Evolutionary conservation across 176 grass and related monocot species (phyloP).

Genomic region (Carex cristatella): DNA sequence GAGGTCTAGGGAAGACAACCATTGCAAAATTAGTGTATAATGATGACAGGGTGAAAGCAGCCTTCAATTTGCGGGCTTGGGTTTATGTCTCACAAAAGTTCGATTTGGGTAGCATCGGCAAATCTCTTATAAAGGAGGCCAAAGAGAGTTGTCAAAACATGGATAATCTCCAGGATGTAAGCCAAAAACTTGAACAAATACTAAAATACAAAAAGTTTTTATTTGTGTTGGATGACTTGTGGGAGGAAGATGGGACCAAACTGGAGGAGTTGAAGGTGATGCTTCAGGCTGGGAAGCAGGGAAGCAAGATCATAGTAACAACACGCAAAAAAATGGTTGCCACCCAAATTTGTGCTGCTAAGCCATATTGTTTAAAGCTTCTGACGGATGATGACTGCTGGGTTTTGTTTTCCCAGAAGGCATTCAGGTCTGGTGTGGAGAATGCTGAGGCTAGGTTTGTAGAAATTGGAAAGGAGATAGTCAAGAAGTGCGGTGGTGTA

Average conservation of each 20-base stretch:
- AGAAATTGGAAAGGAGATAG: constrained; percentile 14
- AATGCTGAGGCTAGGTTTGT: background rate
- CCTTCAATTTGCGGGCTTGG: constrained; percentile 24
- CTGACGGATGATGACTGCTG: constrained; percentile 3
- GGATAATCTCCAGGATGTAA: constrained; percentile 7
- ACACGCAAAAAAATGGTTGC: background rate
- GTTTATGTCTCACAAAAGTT: constrained; percentile 23
- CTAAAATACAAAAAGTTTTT: background rate
- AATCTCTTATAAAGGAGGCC: background rate
- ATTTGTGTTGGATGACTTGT: constrained; percentile 27
- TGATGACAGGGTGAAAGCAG: constrained; percentile 14
- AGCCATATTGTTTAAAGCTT: background rate
- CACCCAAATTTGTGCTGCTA: background rate
- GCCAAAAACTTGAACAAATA: background rate
- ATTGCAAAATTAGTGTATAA: constrained; percentile 28
- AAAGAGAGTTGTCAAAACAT: background rate
- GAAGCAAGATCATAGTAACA: constrained; percentile 24
- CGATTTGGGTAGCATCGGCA: background rate
- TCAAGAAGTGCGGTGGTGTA: constrained; percentile 18
- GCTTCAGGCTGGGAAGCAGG: background rate
- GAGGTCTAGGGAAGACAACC: constrained; percentile 21
- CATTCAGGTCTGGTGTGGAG: background rate
- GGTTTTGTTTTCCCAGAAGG: background rate
- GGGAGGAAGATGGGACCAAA: background rate
- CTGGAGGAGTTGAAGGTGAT: constrained; percentile 2